phyloP scores from a whole-genome alignment of 257 asterid species.

The Plantago major region DNA sequence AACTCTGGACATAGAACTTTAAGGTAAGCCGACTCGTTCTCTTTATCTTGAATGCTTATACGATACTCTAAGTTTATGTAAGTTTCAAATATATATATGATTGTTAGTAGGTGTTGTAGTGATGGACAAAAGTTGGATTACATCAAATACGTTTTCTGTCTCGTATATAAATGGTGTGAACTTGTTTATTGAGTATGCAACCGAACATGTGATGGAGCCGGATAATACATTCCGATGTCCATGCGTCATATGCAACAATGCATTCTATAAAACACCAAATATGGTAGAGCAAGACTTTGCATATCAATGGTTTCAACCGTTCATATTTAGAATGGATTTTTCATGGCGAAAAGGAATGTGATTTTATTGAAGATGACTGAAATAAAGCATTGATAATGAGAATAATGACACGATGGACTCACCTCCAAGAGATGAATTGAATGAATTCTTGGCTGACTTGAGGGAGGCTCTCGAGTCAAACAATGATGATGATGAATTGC shows the following conservation, averaged over 20 bases:
- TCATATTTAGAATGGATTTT: background rate
- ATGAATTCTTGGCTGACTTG: background rate
- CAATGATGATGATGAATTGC: no score
- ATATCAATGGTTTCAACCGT: background rate
- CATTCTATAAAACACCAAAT: background rate
- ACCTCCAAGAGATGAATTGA: background rate
- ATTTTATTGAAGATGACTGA: background rate
- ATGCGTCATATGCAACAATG: background rate
- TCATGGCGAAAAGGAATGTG: background rate
- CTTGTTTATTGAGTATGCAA: background rate
- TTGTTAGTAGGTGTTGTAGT: no score
- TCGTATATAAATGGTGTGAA: no score
- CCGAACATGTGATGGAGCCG: background rate
- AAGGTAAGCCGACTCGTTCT: constrained; percentile 34
- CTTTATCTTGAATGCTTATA: no score
- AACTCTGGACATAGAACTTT: no score
- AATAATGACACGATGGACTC: background rate
- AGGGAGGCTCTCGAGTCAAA: no score
- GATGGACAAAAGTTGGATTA: background rate
- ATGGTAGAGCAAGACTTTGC: constrained; percentile 2
- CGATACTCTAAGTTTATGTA: no score
- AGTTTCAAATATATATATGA: no score
- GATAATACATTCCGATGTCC: background rate
- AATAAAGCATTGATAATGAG: background rate
- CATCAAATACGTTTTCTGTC: no score